phyloP scores from a whole-genome alignment of 495 filamentous ascomycete species.

The Cercophora newfieldiana region DNA sequence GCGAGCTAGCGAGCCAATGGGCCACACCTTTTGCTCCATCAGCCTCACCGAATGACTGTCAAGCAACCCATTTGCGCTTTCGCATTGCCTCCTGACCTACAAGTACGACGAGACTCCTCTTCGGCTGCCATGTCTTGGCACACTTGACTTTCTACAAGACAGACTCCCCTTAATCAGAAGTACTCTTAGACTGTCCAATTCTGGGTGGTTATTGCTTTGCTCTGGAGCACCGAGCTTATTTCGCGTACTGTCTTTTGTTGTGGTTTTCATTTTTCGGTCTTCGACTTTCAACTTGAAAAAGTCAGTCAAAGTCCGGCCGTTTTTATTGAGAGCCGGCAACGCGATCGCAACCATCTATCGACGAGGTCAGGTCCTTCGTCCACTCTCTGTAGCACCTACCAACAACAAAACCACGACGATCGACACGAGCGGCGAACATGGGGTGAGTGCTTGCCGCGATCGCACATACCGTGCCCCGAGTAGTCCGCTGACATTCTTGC shows the following conservation, averaged over 20 bases:
- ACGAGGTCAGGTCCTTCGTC: neutral
- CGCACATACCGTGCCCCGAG: neutral
- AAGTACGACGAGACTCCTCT: neutral
- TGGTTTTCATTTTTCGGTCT: constrained; percentile 4
- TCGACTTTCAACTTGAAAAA: neutral
- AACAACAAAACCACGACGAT: neutral
- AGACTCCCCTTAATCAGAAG: neutral
- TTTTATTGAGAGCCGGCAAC: constrained; percentile 39
- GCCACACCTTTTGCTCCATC: neutral
- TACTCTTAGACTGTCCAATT: neutral
- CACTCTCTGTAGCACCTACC: neutral
- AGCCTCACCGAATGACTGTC: constrained; percentile 12
- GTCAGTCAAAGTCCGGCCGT: constrained; percentile 33
- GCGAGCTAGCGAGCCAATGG: too few species aligned
- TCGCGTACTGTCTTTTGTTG: neutral
- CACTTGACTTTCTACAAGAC: neutral
- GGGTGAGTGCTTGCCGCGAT: constrained; percentile 20
- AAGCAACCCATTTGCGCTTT: neutral
- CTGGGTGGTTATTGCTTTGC: neutral
- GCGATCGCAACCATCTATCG: neutral
- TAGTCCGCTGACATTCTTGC: constrained; percentile 24
- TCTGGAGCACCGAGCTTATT: neutral
- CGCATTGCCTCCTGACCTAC: neutral
- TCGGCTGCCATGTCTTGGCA: neutral
- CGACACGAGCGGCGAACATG: constrained; percentile 24